Evolutionary conservation across 2,329 filamentous ascomycete species (phyloP), one percentile per base, ranked within the genome.

Genomic region (Monosporascus sp.): DNA sequence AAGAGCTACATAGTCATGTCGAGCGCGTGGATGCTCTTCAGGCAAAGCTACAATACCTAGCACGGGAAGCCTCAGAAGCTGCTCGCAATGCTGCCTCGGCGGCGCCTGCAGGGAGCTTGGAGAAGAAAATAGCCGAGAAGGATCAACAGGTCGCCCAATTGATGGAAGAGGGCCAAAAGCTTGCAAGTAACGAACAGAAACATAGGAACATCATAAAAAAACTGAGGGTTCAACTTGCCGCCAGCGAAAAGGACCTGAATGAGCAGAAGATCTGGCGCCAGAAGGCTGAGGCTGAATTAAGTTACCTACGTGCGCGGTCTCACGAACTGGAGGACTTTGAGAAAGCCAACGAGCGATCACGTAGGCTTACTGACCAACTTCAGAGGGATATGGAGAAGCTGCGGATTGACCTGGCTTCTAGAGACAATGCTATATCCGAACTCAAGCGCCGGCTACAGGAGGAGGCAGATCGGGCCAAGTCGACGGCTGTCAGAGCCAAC

Each of bases 1-100:
- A 94, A 62, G 94, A 97, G 67, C 80, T 91, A 41, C 85, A 94
- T 63, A 81, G 81, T 48, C 90, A 96, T 58, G 81, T 93, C 7
- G 94, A 99, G 71, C 85, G 88, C 37, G 94, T 97, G 52, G 94
- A 99, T 74, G 88, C 92, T 4, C 74, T 99, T 1, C 90, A 97
- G 69, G 85, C 91, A 7, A 97, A 99, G 67, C 75, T 99, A 27
- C 87, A 92, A 60, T 97, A 95, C 65, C 76, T 99, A 14, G 86
- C 92, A 2, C 87, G 87, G 56, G 88, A 92, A 65, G 86, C 89
- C 14, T 83, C 88, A 0, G 87, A 92, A 34, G 79, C 86, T 0
- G 90, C 94, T 1, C 87, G 86, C 64, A 83, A 84, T 60, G 80
- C 85, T 7, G 85, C 83, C 2, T 73, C 79, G n/a, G 74, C 79